phyloP scores from a whole-genome alignment of 2,329 filamentous ascomycete species.

The Penicillium sp. region DNA sequence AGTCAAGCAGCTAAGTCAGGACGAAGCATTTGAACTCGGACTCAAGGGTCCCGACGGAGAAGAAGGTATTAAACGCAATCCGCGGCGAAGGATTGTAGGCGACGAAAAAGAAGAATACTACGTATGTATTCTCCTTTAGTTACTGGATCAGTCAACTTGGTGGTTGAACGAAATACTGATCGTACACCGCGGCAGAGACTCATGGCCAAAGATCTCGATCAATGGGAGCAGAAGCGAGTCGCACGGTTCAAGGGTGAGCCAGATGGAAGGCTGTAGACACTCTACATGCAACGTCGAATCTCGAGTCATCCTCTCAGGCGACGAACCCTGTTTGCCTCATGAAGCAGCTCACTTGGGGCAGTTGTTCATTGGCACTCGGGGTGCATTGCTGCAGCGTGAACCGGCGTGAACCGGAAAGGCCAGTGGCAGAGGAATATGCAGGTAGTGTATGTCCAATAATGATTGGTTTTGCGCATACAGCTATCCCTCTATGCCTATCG shows the following conservation, averaged over 20 bases:
- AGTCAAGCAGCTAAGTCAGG: constrained; percentile 76
- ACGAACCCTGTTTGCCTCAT: background rate
- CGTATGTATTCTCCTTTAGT: constrained; percentile 26
- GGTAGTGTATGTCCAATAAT: background rate
- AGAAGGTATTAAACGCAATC: constrained; percentile 65
- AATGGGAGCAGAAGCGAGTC: constrained; percentile 96
- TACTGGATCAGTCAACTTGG: background rate
- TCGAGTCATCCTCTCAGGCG: background rate
- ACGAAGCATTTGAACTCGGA: constrained; percentile 81
- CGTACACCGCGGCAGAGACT: constrained; percentile 55
- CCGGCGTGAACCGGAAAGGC: too few relatives aligned
- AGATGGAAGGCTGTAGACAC: constrained; percentile 68
- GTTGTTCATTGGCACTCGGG: too few relatives aligned
- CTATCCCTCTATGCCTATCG: background rate
- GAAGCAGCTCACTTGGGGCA: constrained; percentile 1
- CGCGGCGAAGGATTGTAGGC: constrained; percentile 41
- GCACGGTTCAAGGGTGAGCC: constrained; percentile 84
- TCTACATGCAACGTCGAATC: constrained; percentile 17
- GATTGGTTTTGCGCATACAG: background rate
- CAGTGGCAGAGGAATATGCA: background rate
- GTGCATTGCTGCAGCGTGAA: background rate
- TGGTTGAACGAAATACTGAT: constrained; percentile 14
- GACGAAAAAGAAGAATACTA: constrained; percentile 49
- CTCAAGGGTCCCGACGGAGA: constrained; percentile 63
- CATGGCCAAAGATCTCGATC: constrained; percentile 84